These are phyloP conservation scores for Ceratobasidium sp. DNA, from an alignment of 1,284 basidiomycete genomes.

Conservation along the genomic window DNA sequence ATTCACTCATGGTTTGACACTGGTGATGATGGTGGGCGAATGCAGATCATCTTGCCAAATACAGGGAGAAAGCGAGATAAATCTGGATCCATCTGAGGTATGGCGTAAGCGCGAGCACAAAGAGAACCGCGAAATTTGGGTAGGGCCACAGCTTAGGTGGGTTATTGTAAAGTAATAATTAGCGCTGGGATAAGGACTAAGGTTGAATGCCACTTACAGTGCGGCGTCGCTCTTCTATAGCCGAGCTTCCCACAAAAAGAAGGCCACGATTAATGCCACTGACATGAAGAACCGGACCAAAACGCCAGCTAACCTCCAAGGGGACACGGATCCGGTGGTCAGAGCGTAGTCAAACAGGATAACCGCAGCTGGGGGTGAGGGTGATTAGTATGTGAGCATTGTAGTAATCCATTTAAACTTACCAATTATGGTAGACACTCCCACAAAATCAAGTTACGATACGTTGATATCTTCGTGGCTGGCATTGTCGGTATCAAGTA, in stretches of 20 bases:
- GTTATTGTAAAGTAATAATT: conserved; percentile 48
- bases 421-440: conserved; percentile 56
- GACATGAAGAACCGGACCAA: conserved; percentile 63
- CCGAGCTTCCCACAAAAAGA: conserved; percentile 61
- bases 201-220: conserved; percentile 55
- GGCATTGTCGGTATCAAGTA: conserved; percentile 56
- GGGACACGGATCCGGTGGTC: conserved; percentile 62
- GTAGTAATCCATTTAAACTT: no score
- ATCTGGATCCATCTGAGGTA: conserved; percentile 57
- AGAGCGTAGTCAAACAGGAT: conserved; percentile 65
- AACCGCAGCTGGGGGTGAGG: conserved; percentile 54
- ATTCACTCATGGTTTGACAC: conserved; percentile 14
- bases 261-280: conserved; percentile 56
- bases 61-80: conserved; percentile 6
- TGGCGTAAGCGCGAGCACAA: conserved; percentile 58
- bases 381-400: neutral
- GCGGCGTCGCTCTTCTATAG: conserved; percentile 59
- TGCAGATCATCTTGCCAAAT: conserved; percentile 48
- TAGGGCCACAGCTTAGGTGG: conserved; percentile 60
- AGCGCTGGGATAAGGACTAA: neutral
- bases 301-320: conserved; percentile 62
- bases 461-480: conserved; percentile 49
- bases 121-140: conserved; percentile 59
- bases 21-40: conserved; percentile 34
- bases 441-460: conserved; percentile 55